Evolutionary conservation across 257 asterid species (phyloP), one percentile per base, ranked within the genome.

Genomic region (Fraxinus pennsylvanica): DNA sequence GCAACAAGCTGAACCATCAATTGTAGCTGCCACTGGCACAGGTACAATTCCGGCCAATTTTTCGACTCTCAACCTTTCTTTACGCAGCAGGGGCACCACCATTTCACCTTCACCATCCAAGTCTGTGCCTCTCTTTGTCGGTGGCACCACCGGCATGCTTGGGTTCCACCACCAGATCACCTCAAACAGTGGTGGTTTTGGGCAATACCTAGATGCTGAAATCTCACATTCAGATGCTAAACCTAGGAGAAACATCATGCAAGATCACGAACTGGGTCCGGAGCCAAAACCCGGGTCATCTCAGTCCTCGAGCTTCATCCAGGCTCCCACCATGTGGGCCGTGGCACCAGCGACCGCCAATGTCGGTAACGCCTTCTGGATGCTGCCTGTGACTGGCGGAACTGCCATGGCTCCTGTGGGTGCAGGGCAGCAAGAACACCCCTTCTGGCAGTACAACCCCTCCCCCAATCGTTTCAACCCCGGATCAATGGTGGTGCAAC

Each of bases 291-390:
- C 90, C 84, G 90, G 87, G 71, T 77, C 84, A 8, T 67, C 85
- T 52, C 85, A 85, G 29, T 13, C 82, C 1, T 81, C 92, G 41
- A 72, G 85, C 30, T 87, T 79, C 83, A 79, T 89, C 76, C 89
- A 89, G 5, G 91, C 84, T 76, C 91, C 86, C 8, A 87, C 94
- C 83, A 85, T 91, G 93, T 90, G 94, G 97, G 92, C 96, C 1
- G 90, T 87, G 70, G 92, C 89, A 1, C 96, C 92, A 0, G 93
- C 88, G 0, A 80, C 90, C 4, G 82, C 90, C 21, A 91, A 82
- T 80, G 85, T 86, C 21, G 91, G 92, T 0, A 91, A 81, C 82
- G 71, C 90, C 19, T 89, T 88, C 75, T 90, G 97, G 97, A 91
- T 91, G 97, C 86, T 90, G 14, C 97, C 96, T 0, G 91, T 87